Percentiles rank a stretch among this genome's conserved stretches.
phyloP scores from a whole-genome alignment of 148 eudicot species.

The Linanthus parryae region DNA sequence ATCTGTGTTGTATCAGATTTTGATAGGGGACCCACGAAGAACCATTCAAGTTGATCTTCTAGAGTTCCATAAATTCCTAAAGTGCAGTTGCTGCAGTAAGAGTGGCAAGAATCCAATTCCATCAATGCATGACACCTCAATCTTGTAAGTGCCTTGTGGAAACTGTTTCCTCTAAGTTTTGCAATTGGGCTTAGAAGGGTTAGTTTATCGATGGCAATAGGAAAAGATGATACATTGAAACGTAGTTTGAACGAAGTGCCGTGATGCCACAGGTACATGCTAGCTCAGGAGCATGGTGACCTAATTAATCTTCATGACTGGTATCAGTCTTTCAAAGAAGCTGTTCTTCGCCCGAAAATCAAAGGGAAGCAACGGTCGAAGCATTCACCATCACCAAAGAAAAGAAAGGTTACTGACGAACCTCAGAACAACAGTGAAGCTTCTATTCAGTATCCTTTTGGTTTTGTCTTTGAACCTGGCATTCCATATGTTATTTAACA shows the following conservation, averaged over 20 bases:
- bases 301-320: constrained; percentile 87
- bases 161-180: too few relatives aligned
- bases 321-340: constrained; percentile 78
- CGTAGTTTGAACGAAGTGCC: background rate
- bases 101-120: constrained; percentile 38
- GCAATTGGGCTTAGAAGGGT: too few relatives aligned
- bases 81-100: constrained; percentile 72
- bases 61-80: constrained; percentile 54
- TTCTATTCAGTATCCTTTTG: constrained; percentile 72
- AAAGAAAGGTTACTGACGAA: constrained; percentile 36
- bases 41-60: constrained; percentile 79
- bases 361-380: constrained; percentile 44
- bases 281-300: constrained; percentile 93
- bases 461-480: too few relatives aligned
- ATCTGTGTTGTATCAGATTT: constrained; percentile 40
- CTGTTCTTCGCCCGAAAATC: constrained; percentile 21
- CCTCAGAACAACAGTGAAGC: constrained; percentile 45
- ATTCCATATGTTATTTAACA: too few relatives aligned
- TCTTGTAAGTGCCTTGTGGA: constrained; percentile 46
- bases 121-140: constrained; percentile 75
- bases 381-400: constrained; percentile 62
- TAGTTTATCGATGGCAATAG: too few relatives aligned
- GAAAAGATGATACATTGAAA: background rate
- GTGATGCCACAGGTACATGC: constrained; percentile 49
- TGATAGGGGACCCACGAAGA: constrained; percentile 83